Evolutionary conservation across 306 rosid species (phyloP), one percentile per base, ranked within the genome.

Genomic region (Gynostemma pentaphyllum): DNA sequence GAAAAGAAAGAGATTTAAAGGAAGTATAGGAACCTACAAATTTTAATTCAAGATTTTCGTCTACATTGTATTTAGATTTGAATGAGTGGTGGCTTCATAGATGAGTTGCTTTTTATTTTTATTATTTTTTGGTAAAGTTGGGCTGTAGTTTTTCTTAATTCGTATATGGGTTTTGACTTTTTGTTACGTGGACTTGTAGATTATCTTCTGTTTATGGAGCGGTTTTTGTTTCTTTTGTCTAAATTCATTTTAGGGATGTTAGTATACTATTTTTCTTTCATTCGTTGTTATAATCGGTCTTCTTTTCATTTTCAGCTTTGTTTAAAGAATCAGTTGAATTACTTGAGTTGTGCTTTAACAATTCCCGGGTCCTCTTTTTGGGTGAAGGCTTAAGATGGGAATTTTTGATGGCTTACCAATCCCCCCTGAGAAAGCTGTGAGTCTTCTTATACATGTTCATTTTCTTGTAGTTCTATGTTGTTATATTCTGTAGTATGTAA

Each of bases 321-420:
- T 60, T 59, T 59, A 29, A 19, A 12, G 32, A 37, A 59, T 61
- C 64, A 61, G 56, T 50, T n/a, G 81, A 52, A 70, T 55, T 77
- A 78, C 63, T 45, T 75, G 68, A 71, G 75, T 71, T 73, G 65
- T 60, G 74, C 69, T 66, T 63, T 62, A n/a, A 57, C 47, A 45
- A 51, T 81, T 71, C 56, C 48, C 49, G 64, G 66, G 80, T 71
- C 64, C 73, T 74, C 7, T 47, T 72, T 61, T 52, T 70, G 77
- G 75, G 64, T 29, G 73, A 78, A 72, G 67, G 65, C 72, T 69
- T 70, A 67, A 59, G 62, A 94, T 94, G 99, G 99, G 97, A 69
- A 56, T 84, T 74, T 94, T 94, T 64, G 99, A 94, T 59, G 97
- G 84, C 44, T 78, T 94, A 73, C 97, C 99, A 2, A 72, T 94